Conservation (phyloP, 73 alveolate species). For the Paramecium bursaria region DNA sequence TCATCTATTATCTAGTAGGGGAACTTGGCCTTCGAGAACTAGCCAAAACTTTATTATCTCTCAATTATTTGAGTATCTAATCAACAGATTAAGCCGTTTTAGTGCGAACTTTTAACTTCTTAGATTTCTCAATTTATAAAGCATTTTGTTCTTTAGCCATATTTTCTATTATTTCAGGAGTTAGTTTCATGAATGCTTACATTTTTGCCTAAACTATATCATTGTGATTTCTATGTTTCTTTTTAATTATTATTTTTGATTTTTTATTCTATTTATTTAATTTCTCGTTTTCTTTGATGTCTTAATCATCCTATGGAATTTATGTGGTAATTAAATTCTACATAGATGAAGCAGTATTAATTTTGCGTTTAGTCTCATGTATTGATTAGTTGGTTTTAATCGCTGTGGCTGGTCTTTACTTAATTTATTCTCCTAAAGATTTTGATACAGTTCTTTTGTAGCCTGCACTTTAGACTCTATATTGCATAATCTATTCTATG, state of each 20-base stretch:
- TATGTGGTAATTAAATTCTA: not conserved
- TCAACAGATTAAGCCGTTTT: no score
- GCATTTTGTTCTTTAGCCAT: no score
- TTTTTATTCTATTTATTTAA: no score
- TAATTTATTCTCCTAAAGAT: not conserved
- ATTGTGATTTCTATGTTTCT: slow-evolving; percentile 41
- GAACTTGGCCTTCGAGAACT: no score
- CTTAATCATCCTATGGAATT: not conserved
- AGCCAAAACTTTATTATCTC: no score
- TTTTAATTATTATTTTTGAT: not conserved
- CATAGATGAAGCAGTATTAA: not conserved
- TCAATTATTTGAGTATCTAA: no score
- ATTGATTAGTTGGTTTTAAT: slow-evolving; percentile 22
- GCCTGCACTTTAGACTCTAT: slow-evolving; percentile 43
- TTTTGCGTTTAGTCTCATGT: not conserved
- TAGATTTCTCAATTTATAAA: no score
- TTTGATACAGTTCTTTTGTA: not conserved
- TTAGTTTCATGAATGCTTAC: slow-evolving; percentile 14
- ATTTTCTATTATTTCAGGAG: slow-evolving; percentile 17
- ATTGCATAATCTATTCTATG: slow-evolving; percentile 5
- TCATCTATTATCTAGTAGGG: no score
- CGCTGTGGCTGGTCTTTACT: slow-evolving; percentile 14
- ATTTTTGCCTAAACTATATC: slow-evolving; percentile 22
- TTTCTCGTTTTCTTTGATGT: no score
- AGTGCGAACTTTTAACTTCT: no score